Evolutionary conservation across 2,329 filamentous ascomycete species (phyloP).

Genomic region (Fonsecaea nubica): DNA sequence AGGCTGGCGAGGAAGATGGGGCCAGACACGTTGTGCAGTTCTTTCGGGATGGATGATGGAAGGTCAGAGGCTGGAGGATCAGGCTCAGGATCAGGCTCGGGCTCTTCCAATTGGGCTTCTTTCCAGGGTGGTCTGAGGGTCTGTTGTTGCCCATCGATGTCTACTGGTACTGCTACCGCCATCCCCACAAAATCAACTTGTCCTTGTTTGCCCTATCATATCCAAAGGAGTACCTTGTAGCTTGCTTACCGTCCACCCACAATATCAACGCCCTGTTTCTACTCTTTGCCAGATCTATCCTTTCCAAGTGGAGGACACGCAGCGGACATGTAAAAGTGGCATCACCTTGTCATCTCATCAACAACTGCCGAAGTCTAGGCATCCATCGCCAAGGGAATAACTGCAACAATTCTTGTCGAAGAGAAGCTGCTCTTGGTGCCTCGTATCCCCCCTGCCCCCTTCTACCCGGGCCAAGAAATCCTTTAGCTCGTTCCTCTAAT

Average conservation of each 20-base stretch:
- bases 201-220: too few relatives aligned
- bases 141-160: not conserved
- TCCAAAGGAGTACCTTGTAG: not conserved
- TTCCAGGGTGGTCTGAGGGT: not conserved
- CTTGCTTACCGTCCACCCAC: not conserved
- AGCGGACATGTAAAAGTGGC: not conserved
- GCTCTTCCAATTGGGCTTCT: not conserved
- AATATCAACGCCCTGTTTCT: too few relatives aligned
- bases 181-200: too few relatives aligned
- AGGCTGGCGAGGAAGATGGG: conserved; percentile 24
- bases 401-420: not conserved
- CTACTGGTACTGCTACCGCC: too few relatives aligned
- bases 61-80: not conserved
- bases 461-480: not conserved
- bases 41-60: conserved; percentile 7
- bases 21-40: conserved; percentile 7
- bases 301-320: not conserved
- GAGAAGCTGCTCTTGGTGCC: not conserved
- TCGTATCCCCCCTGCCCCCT: conserved; percentile 2
- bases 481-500: not conserved
- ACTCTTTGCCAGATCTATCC: not conserved
- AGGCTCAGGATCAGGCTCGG: not conserved
- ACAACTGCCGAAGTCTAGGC: conserved; percentile 22
- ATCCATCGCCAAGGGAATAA: not conserved
- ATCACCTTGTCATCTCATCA: not conserved